Evolutionary conservation across 2,329 filamentous ascomycete genomes (phyloP).

Genomic region (Pestalotiopsis sp.): DNA sequence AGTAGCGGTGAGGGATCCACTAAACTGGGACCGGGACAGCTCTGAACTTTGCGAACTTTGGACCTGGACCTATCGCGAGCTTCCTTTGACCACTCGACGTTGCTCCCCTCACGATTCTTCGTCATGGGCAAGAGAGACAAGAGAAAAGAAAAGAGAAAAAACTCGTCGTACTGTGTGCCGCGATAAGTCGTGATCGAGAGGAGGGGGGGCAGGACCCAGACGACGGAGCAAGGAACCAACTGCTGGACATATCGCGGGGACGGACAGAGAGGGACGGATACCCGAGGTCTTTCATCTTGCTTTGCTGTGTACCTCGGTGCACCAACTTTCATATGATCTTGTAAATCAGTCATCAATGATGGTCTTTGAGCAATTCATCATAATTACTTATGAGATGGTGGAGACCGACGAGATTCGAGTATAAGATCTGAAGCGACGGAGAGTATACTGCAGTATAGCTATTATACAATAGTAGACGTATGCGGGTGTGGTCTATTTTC

Average conservation of each 20-base stretch:
- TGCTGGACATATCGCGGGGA: background rate
- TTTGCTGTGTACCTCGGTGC: background rate
- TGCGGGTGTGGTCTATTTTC: background rate
- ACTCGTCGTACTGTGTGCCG: background rate
- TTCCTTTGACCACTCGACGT: background rate
- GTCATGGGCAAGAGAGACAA: background rate
- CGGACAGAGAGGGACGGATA: background rate
- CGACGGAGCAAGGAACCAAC: background rate
- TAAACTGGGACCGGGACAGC: conserved; percentile 3
- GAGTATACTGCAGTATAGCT: background rate
- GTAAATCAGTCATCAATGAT: no score
- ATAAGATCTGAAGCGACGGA: background rate
- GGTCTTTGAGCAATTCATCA: no score
- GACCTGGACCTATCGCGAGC: background rate
- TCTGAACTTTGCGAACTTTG: background rate
- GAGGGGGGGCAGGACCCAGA: background rate
- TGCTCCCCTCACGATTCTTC: background rate
- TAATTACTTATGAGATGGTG: no score
- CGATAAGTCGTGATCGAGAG: background rate
- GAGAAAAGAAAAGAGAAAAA: background rate
- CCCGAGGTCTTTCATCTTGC: background rate
- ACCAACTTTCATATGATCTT: background rate
- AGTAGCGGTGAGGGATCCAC: conserved; percentile 19
- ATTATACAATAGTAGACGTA: background rate
- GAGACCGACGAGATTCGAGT: no score